phyloP scores from a whole-genome alignment of 2,329 filamentous ascomycete species.

The Scedosporium boydii region DNA sequence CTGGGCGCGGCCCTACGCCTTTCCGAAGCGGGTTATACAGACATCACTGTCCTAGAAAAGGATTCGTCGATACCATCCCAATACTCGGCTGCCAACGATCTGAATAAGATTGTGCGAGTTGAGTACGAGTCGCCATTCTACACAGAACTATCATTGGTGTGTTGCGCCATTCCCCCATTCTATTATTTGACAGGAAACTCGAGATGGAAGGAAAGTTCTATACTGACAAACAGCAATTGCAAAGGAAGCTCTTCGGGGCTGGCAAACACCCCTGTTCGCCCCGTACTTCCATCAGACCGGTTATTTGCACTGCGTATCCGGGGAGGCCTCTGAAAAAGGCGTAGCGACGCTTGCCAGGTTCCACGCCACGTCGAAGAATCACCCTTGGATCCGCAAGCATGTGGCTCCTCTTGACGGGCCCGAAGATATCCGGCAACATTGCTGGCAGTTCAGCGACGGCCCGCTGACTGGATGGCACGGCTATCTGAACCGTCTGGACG shows the following conservation, averaged over 20 bases:
- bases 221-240: too few species aligned
- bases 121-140: slow-evolving; percentile 51
- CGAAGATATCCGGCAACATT: slow-evolving; percentile 29
- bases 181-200: too few species aligned
- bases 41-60: too few species aligned
- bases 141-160: slow-evolving; percentile 41
- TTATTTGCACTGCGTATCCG: too few species aligned
- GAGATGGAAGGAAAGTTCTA: too few species aligned
- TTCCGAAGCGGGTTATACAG: too few species aligned
- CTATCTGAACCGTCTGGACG: slow-evolving; percentile 47
- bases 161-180: too few species aligned
- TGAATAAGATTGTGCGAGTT: slow-evolving; percentile 52
- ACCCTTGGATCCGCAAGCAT: slow-evolving; percentile 28
- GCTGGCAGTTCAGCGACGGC: slow-evolving; percentile 40
- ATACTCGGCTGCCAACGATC: slow-evolving; percentile 45
- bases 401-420: slow-evolving; percentile 25
- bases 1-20: slow-evolving; percentile 57
- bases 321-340: too few species aligned
- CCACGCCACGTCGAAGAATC: slow-evolving; percentile 28
- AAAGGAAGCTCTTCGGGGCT: too few species aligned
- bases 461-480: slow-evolving; percentile 46
- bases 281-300: too few species aligned
- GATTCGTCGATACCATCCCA: slow-evolving; percentile 25
- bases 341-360: too few species aligned
- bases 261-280: too few species aligned